phyloP scores from a whole-genome alignment of 108 stramenopile genomes.

The Conticribra weissflogii region DNA sequence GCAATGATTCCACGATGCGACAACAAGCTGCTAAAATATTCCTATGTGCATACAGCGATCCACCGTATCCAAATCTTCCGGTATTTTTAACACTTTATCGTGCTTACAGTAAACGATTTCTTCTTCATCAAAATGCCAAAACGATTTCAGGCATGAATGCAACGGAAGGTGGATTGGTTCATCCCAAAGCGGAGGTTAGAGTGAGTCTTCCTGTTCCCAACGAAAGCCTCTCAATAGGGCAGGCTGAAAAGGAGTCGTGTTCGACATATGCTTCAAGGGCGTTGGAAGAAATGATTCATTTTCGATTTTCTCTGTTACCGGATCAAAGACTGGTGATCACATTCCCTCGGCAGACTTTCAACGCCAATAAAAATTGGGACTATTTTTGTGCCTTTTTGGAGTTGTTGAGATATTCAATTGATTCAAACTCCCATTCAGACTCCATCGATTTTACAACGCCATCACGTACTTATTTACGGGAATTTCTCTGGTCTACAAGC shows the following conservation, averaged over 20 bases:
- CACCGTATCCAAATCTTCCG: constrained; percentile 25
- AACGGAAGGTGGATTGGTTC: constrained; percentile 10
- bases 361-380: constrained; percentile 12
- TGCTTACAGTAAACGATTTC: constrained; percentile 30
- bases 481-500: neutral
- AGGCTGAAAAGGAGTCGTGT: constrained; percentile 3
- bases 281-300: constrained; percentile 33
- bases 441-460: too few relatives aligned
- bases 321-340: constrained; percentile 24
- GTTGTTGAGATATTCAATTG: constrained; percentile 1
- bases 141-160: constrained; percentile 5
- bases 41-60: constrained; percentile 12
- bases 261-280: constrained; percentile 27
- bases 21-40: neutral
- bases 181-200: constrained; percentile 31
- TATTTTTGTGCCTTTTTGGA: constrained; percentile 29
- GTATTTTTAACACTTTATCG: constrained; percentile 35
- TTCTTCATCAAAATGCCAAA: constrained; percentile 16
- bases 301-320: constrained; percentile 20
- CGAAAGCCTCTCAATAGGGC: neutral
- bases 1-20: neutral
- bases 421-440: neutral
- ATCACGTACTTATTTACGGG: neutral
- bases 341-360: constrained; percentile 37
- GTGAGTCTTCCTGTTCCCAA: constrained; percentile 33